Evolutionary conservation across 2,329 filamentous ascomycete species (phyloP), one percentile per base, ranked within the genome.

Genomic region (Neofusicoccum ribis): DNA sequence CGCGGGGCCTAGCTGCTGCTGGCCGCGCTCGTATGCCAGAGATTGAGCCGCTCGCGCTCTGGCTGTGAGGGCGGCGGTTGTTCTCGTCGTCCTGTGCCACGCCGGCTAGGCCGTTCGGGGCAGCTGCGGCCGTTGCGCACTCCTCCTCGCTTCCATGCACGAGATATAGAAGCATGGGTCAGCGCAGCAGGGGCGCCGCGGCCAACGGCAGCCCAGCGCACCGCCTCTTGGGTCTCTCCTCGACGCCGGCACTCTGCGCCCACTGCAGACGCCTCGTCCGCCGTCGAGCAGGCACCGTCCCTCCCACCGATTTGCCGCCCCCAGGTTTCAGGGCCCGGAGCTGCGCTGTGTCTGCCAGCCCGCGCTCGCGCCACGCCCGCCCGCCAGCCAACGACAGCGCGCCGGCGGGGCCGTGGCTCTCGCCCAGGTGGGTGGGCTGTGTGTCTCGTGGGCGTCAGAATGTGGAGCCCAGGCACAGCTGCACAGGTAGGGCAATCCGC

Each of bases 271-370:
- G 43, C 43, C 43, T 46, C 46, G 46, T 49, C 27, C 27, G 27
- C 27, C 27, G 27, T 3, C 23, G 23, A 23, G 23, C 23, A 23
- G 23, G 23, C 23, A 23, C 23, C 27, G 27, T 31, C 27, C 27
- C 5, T 31, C 27, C 37, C 37, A 31, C 37, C 2, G 17, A 44
- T 14, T 17, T 43, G 37, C 14, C 56, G 9, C 27, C 56, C 56
- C 56, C 56, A 47, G 56, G 56, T 60, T 60, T 60, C 56, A 59
- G 56, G 37, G 56, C 56, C n/a, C 43, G 27, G 41, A 52, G 43
- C 39, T 34, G 17, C 27, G 14, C 47, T 15, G 6, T 15, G 20
- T 23, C 8, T 15, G 12, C 37, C n/a, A 3, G 11, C 12, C 51
- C 14, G 12, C n/a, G 54, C 54, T 23, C 44, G 39, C 23, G 49